Evolutionary conservation across 768 basidiomycete species (phyloP).

Genomic region (Xanthoconium purpureum): DNA sequence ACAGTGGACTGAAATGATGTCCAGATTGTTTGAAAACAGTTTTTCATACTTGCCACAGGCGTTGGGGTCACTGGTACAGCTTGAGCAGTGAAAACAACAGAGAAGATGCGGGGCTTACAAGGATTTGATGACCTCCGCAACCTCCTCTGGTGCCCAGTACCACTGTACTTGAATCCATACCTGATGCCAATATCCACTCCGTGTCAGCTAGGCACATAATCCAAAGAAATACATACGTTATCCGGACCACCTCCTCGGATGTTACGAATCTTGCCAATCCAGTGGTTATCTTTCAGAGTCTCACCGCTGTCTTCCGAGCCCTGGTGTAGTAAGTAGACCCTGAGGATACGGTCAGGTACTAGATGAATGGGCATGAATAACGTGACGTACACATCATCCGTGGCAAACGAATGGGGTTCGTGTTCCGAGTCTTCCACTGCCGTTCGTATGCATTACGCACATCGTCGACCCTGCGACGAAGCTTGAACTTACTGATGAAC

Average conservation of each 20-base stretch:
- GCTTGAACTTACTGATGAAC: constrained; percentile 16
- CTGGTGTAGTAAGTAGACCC: constrained; percentile 35
- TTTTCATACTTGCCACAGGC: constrained; percentile 48
- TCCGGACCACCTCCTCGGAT: constrained; percentile 36
- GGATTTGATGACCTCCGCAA: constrained; percentile 40
- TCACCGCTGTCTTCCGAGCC: neutral
- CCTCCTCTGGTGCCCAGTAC: constrained; percentile 54
- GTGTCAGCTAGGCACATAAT: neutral
- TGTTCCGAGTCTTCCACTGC: constrained; percentile 17
- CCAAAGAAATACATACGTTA: constrained; percentile 23
- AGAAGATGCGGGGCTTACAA: constrained; percentile 39
- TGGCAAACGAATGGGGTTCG: constrained; percentile 23
- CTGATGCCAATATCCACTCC: constrained; percentile 21
- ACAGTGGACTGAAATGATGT: constrained; percentile 43
- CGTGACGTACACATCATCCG: constrained; percentile 34
- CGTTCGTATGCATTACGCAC: neutral
- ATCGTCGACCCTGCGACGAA: neutral
- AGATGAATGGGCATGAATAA: neutral
- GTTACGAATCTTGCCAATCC: constrained; percentile 49
- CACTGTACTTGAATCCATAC: constrained; percentile 56
- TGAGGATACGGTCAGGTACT: neutral
- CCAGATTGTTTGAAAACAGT: constrained; percentile 46
- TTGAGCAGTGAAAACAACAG: neutral
- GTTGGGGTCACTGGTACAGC: constrained; percentile 28
- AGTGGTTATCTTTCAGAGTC: constrained; percentile 40